phyloP scores from a whole-genome alignment of 176 grass and related monocot species.

The Ensete ventricosum region DNA sequence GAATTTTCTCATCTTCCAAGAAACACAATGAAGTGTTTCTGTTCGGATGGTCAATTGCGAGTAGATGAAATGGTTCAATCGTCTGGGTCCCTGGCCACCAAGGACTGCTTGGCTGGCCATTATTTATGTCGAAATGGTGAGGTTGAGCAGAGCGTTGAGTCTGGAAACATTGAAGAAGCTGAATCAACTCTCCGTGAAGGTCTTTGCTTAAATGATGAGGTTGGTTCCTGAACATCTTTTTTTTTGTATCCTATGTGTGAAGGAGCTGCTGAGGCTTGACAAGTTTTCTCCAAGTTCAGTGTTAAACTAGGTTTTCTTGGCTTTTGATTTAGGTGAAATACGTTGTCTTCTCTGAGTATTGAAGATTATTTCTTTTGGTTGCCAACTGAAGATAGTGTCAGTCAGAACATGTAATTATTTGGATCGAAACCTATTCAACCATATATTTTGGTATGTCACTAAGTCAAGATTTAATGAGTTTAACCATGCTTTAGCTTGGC shows the following conservation, averaged over 20 bases:
- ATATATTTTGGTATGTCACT: background rate
- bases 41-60: conserved; percentile 81
- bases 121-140: conserved; percentile 41
- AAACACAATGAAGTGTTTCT: conserved; percentile 76
- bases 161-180: conserved; percentile 68
- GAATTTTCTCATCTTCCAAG: conserved; percentile 4
- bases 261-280: background rate
- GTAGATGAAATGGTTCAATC: conserved; percentile 46
- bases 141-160: conserved; percentile 34
- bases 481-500: background rate
- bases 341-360: too few relatives aligned
- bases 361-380: too few relatives aligned
- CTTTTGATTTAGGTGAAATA: too few relatives aligned
- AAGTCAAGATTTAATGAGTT: background rate
- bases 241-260: background rate
- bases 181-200: conserved; percentile 79
- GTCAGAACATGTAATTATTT: background rate
- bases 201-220: conserved; percentile 72
- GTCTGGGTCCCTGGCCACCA: conserved; percentile 34
- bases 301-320: too few relatives aligned
- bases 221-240: conserved; percentile 21
- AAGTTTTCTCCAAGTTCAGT: too few relatives aligned
- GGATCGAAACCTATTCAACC: background rate
- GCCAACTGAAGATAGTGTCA: too few relatives aligned
- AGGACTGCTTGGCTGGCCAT: conserved; percentile 36